Evolutionary conservation across 1,284 basidiomycete species (phyloP).

Genomic region (Puccinia novopanici): DNA sequence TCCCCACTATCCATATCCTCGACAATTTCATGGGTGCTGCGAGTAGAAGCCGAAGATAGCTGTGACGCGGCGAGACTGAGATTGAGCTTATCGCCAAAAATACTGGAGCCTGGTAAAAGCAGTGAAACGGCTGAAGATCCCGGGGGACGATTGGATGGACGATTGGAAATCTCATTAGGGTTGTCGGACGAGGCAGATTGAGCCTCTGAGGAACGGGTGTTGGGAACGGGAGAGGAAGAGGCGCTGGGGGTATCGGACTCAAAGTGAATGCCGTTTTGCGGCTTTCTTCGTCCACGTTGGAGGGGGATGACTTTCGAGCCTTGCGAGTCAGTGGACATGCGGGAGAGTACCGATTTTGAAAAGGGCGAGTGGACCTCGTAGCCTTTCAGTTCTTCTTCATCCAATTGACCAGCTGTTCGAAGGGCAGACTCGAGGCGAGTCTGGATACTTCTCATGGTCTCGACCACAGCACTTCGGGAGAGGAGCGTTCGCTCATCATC

Average conservation of each 20-base stretch:
- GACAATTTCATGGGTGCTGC: background rate
- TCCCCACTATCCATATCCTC: slow-evolving; percentile 50
- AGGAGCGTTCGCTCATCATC: slow-evolving; percentile 46
- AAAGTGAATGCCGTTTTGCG: background rate
- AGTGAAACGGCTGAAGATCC: slow-evolving; percentile 37
- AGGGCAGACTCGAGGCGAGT: slow-evolving; percentile 52
- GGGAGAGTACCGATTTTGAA: slow-evolving; percentile 13
- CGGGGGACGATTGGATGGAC: background rate
- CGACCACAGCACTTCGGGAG: slow-evolving; percentile 51
- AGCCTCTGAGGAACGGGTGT: background rate
- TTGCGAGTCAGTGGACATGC: slow-evolving; percentile 42
- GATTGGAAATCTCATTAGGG: background rate
- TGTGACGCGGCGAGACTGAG: background rate
- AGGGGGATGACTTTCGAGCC: slow-evolving; percentile 41
- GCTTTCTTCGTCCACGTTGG: slow-evolving; percentile 38
- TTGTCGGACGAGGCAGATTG: background rate
- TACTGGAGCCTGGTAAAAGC: slow-evolving; percentile 43
- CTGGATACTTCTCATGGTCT: slow-evolving; percentile 53
- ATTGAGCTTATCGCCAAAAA: slow-evolving; percentile 29
- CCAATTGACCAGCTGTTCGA: slow-evolving; percentile 47
- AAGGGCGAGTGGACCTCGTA: slow-evolving; percentile 22
- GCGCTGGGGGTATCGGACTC: background rate
- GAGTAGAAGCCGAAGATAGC: background rate
- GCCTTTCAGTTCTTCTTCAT: slow-evolving; percentile 49
- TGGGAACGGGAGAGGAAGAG: background rate